Evolutionary conservation across 805 yeast species (phyloP), one percentile per base, ranked within the genome.

Genomic region (Ogataea chonburiensis): DNA sequence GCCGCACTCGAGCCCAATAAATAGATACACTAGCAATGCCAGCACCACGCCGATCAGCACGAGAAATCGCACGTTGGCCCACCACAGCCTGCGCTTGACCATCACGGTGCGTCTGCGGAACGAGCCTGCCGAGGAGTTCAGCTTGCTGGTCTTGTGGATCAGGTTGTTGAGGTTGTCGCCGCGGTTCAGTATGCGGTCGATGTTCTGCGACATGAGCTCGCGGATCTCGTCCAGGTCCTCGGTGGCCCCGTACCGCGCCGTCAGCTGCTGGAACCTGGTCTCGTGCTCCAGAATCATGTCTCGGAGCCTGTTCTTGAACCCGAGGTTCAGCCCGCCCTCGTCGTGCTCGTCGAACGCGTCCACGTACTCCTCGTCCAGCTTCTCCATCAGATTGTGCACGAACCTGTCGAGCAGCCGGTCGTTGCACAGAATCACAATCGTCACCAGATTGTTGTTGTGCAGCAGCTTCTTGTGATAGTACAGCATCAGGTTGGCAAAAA

Each of bases 81-180:
- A 73, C 89, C 94, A 83, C 74, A 85, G 69, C 42, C 69, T 71
- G 24, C 85, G 66, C 48, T 76, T 77, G 22, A 85, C 71, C 34
- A 71, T 67, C 16, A 71, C 75, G 1, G 95, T 81, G 41, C 77
- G 71, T 45, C 81, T 76, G 47, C 86, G 78, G 56, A 86, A 86
- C 17, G 81, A 71, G 61, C 68, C 73, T 7, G 93, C 76, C 22
- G 77, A 75, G 24, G 74, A 70, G 46, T 79, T 84, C 58, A 86
- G 70, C 35, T 78, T 69, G 43, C 83, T 81, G 1, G 96, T 87
- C 57, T 86, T 86, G 57, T 81, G 85, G 19, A 86, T 91, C 45
- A 86, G 67, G 24, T 73, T 60, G 46, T 77, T 74, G 40, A 86
- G 76, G 34, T 84, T 72, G 51, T 86, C 95, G 14, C 94, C 95